These are phyloP conservation scores for Fusarium verrucosum DNA, from an alignment of 2,329 filamentous ascomycete species.

Conservation along the genomic window DNA sequence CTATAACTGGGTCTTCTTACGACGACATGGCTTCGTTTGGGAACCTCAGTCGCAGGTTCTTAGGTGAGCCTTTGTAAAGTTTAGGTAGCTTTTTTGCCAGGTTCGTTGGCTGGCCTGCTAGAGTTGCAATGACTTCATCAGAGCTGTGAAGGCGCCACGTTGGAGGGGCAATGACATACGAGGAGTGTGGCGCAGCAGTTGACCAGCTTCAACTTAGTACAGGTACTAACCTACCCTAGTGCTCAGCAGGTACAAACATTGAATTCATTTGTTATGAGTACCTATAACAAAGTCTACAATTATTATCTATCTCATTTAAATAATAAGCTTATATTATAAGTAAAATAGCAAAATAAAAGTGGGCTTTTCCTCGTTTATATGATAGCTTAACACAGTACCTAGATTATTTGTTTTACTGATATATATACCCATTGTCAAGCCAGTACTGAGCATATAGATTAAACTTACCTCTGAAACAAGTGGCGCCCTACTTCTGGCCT, in stretches of 20 bases:
- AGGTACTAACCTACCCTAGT: no score
- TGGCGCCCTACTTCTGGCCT: no score
- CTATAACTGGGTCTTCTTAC: constrained; percentile 25
- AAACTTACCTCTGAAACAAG: no score
- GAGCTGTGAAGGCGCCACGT: constrained; percentile 29
- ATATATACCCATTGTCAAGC: no score
- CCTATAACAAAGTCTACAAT: no score
- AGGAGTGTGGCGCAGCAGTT: constrained; percentile 17
- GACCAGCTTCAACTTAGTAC: neutral
- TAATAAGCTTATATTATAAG: no score
- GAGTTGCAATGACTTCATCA: constrained; percentile 42
- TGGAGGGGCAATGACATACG: constrained; percentile 40
- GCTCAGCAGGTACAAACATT: neutral
- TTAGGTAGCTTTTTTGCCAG: constrained; percentile 1
- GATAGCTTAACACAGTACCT: no score
- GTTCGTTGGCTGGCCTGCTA: constrained; percentile 15
- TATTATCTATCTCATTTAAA: no score
- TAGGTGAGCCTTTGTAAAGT: constrained; percentile 3
- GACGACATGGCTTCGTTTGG: constrained; percentile 41
- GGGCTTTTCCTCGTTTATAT: no score
- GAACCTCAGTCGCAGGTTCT: constrained; percentile 11
- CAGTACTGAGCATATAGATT: no score
- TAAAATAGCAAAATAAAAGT: neutral
- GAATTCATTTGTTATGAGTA: no score
- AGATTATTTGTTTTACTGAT: no score